phyloP scores from a whole-genome alignment of 139 green algal genomes.

The Volvox reticuliferus region DNA sequence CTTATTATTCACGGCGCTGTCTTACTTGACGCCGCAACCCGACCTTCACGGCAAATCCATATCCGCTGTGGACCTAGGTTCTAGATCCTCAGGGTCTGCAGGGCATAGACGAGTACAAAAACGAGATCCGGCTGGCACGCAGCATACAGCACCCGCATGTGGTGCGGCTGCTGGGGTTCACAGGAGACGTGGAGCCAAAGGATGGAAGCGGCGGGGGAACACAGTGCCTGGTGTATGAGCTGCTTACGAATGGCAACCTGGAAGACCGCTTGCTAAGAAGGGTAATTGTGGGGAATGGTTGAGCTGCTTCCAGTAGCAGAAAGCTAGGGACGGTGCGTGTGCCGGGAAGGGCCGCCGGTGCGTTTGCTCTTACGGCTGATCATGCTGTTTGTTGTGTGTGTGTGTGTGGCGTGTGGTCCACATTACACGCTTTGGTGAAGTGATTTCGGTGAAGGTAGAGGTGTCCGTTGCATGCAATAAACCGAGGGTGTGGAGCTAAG shows the following conservation, averaged over 20 bases:
- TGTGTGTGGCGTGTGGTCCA: too few species aligned
- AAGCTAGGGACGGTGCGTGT: too few species aligned
- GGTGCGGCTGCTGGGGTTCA: slow-evolving; percentile 61
- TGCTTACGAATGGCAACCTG: slow-evolving; percentile 62
- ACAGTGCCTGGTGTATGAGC: slow-evolving; percentile 66
- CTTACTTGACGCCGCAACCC: too few species aligned
- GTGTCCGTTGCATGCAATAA: too few species aligned
- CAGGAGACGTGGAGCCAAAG: slow-evolving; percentile 39
- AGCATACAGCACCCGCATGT: slow-evolving; percentile 59
- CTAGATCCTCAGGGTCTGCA: slow-evolving; percentile 62
- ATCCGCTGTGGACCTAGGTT: too few species aligned
- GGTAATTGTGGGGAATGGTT: not conserved
- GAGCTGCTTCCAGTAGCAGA: not conserved
- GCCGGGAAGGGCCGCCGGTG: not conserved
- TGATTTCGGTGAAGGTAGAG: too few species aligned
- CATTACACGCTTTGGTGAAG: too few species aligned
- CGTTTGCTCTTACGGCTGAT: not conserved
- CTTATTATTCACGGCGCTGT: too few species aligned
- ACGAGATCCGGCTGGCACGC: slow-evolving; percentile 52
- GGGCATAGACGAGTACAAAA: slow-evolving; percentile 62
- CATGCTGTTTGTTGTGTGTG: too few species aligned
- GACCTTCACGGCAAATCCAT: too few species aligned
- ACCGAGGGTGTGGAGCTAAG: too few species aligned
- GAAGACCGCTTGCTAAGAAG: slow-evolving; percentile 54
- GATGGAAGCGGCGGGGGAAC: not conserved